phyloP scores from a whole-genome alignment of 768 basidiomycete genomes.

The Pulveroboletus sp. region DNA sequence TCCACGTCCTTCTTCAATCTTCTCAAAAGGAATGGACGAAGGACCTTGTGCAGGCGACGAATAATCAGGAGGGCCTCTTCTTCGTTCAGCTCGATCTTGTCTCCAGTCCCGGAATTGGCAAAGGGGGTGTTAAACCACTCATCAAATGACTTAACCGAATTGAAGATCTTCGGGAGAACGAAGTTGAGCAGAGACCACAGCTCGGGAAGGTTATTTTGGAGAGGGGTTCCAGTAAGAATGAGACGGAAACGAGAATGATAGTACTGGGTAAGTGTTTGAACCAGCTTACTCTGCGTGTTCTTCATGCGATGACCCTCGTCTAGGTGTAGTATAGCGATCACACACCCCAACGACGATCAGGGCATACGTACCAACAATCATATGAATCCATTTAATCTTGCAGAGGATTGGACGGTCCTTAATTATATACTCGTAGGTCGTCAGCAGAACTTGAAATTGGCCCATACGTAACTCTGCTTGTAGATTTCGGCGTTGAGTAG shows the following conservation, averaged over 20 bases:
- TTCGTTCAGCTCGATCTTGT: conserved; percentile 99
- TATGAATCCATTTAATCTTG: conserved; percentile 94
- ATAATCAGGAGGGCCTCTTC: conserved; percentile 98
- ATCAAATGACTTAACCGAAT: conserved; percentile 98
- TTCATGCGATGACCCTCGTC: conserved; percentile 99
- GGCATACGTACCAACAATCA: conserved; percentile 76
- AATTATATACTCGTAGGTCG: conserved; percentile 97
- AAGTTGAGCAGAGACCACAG: conserved; percentile 95
- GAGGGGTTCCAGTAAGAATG: conserved; percentile 91
- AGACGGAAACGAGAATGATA: conserved; percentile 92
- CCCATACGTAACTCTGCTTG: conserved; percentile 73
- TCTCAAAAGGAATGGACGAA: conserved; percentile 89
- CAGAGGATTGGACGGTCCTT: conserved; percentile 88
- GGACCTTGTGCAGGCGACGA: conserved; percentile 91
- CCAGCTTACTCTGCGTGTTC: conserved; percentile 86
- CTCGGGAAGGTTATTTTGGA: conserved; percentile 96
- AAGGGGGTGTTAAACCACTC: conserved; percentile 99
- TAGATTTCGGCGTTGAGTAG: conserved; percentile 69
- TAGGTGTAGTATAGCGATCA: conserved; percentile 23
- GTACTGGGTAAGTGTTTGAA: conserved; percentile 84
- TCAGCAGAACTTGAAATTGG: conserved; percentile 88
- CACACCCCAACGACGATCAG: neutral
- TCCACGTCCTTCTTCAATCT: conserved; percentile 96
- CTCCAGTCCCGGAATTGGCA: conserved; percentile 94
- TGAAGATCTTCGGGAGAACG: conserved; percentile 92